A percentile compares a stretch with the other conserved stretches of the same genome.
phyloP scores from a whole-genome alignment of 768 basidiomycete genomes.

The Rickenella mellea region DNA sequence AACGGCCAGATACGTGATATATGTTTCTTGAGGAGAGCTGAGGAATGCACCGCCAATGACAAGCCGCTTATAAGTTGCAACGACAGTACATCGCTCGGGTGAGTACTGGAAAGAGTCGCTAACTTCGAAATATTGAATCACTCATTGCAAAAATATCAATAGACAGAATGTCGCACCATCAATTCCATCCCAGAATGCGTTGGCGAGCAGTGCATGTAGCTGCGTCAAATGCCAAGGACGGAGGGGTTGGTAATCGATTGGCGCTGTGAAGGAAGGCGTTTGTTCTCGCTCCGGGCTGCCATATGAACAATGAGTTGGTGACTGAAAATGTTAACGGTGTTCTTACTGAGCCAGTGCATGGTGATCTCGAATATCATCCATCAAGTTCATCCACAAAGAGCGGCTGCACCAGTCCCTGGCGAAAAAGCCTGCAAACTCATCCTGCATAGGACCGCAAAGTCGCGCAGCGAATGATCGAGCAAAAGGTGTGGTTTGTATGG shows the following conservation, averaged over 20 bases:
- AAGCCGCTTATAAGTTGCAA: slow-evolving; percentile 59
- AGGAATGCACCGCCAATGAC: slow-evolving; percentile 71
- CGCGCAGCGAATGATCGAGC: slow-evolving; percentile 59
- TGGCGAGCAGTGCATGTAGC: slow-evolving; percentile 59
- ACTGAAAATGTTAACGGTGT: neutral
- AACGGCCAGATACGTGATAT: slow-evolving; percentile 76
- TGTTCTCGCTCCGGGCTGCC: slow-evolving; percentile 49
- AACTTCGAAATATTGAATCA: slow-evolving; percentile 30
- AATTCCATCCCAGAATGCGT: slow-evolving; percentile 71
- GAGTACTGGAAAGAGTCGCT: slow-evolving; percentile 57
- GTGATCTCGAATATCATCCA: slow-evolving; percentile 64
- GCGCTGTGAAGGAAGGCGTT: slow-evolving; percentile 30
- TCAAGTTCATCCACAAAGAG: slow-evolving; percentile 67
- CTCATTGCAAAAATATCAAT: neutral
- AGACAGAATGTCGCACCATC: slow-evolving; percentile 34
- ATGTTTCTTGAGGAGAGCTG: slow-evolving; percentile 72
- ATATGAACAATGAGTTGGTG: slow-evolving; percentile 1
- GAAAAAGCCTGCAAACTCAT: slow-evolving; percentile 29
- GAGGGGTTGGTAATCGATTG: slow-evolving; percentile 58
- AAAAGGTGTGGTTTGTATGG: slow-evolving; percentile 55
- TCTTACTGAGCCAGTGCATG: slow-evolving; percentile 52
- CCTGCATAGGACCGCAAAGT: slow-evolving; percentile 32
- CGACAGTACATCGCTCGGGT: slow-evolving; percentile 67
- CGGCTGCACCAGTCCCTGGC: slow-evolving; percentile 65
- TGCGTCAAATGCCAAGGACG: slow-evolving; percentile 52